Conservation (phyloP, 202 grass and related monocot genomes). For the Carex arenaria region DNA sequence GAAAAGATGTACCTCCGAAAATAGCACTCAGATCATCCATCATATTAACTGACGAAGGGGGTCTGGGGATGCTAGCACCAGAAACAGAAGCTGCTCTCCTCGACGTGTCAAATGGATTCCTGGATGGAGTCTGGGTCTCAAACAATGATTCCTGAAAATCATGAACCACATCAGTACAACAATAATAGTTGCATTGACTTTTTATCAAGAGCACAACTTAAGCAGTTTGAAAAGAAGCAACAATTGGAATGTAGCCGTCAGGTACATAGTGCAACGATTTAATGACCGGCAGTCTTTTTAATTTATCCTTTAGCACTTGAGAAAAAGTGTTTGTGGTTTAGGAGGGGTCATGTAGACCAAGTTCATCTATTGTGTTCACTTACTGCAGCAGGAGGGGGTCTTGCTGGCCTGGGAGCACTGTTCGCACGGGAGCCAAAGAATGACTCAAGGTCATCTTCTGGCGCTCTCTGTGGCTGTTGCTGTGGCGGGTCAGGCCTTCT, state of each 20-base stretch:
- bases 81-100: conserved; percentile 47
- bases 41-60: conserved; percentile 79
- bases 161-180: neutral
- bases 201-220: conserved; percentile 8
- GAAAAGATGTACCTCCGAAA: conserved; percentile 75
- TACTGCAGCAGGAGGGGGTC: conserved; percentile 13
- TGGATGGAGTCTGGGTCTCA: conserved; percentile 61
- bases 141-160: conserved; percentile 66
- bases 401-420: conserved; percentile 60
- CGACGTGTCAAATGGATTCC: conserved; percentile 47
- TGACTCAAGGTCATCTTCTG: conserved; percentile 83
- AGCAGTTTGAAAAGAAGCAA: neutral
- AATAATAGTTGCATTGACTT: conserved; percentile 19
- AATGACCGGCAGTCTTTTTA: neutral
- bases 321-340: neutral
- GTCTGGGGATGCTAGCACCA: conserved; percentile 50
- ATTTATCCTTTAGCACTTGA: neutral
- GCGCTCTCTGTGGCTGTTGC: conserved; percentile 25
- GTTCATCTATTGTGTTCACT: conserved; percentile 27
- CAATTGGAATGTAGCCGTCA: neutral
- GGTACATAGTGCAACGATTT: neutral
- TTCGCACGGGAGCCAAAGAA: conserved; percentile 75
- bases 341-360: neutral
- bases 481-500: neutral
- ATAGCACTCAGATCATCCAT: conserved; percentile 81